phyloP scores from a whole-genome alignment of 2,329 filamentous ascomycete genomes.

The Monosporascus sp. region DNA sequence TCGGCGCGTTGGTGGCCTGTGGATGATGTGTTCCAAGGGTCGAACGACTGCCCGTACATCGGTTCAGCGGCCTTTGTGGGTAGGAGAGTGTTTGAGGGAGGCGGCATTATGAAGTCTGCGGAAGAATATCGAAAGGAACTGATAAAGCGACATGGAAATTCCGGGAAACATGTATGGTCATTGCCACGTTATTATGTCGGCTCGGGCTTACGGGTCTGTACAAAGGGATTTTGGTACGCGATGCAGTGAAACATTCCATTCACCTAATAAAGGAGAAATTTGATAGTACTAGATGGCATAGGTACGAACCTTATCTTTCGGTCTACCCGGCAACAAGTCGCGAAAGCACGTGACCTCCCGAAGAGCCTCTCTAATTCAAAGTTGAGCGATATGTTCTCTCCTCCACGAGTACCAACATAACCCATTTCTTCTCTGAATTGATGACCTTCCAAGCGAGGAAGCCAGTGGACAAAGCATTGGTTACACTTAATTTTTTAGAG shows the following conservation, averaged over 20 bases:
- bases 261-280: background rate
- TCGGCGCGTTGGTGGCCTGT: conserved; percentile 77
- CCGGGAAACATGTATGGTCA: background rate
- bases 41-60: conserved; percentile 44
- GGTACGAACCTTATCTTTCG: too few species aligned
- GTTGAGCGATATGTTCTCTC: too few species aligned
- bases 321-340: background rate
- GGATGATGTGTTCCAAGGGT: conserved; percentile 68
- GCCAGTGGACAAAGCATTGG: too few species aligned
- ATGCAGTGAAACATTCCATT: background rate
- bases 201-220: background rate
- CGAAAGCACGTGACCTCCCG: background rate
- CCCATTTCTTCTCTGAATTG: background rate
- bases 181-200: background rate
- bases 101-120: conserved; percentile 11
- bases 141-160: too few species aligned
- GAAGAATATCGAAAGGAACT: background rate
- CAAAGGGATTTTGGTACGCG: background rate
- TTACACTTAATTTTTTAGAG: background rate
- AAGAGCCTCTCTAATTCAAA: background rate
- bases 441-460: too few species aligned
- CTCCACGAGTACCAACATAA: background rate
- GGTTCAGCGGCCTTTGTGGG: conserved; percentile 35
- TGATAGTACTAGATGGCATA: too few species aligned
- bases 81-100: conserved; percentile 13